phyloP scores from a whole-genome alignment of 257 asterid species.

The Datura wrightii region DNA sequence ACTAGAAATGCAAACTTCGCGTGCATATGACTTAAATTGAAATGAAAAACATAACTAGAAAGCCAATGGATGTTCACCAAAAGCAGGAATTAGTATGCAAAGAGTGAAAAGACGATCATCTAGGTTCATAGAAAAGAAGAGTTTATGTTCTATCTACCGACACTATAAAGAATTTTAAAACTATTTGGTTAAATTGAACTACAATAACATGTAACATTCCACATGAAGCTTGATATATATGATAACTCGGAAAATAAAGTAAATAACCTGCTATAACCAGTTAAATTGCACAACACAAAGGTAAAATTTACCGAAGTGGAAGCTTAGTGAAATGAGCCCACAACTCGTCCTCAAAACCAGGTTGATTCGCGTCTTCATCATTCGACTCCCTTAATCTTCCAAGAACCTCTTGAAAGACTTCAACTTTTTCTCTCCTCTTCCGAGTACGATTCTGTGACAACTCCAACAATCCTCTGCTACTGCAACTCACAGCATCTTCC shows the following conservation, averaged over 20 bases:
- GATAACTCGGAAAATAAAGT: neutral
- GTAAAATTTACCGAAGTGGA: conserved; percentile 62
- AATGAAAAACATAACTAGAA: too few relatives aligned
- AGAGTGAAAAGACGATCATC: too few relatives aligned
- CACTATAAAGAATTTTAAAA: too few relatives aligned
- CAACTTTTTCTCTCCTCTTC: conserved; percentile 67
- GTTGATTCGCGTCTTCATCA: conserved; percentile 56
- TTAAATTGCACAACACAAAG: neutral
- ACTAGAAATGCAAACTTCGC: too few relatives aligned
- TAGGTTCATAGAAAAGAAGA: too few relatives aligned
- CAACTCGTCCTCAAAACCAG: conserved; percentile 81
- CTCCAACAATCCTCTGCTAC: conserved; percentile 68
- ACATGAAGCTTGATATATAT: too few relatives aligned
- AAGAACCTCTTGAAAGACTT: conserved; percentile 72
- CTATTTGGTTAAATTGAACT: too few relatives aligned
- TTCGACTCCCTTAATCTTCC: conserved; percentile 61
- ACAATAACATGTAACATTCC: too few relatives aligned
- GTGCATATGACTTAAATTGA: too few relatives aligned
- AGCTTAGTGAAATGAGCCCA: conserved; percentile 82
- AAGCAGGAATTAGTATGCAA: too few relatives aligned
- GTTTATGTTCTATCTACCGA: too few relatives aligned
- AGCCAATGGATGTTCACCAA: too few relatives aligned
- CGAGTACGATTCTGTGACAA: conserved; percentile 62
- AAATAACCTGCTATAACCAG: neutral
- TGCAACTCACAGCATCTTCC: conserved; percentile 84